Evolutionary conservation across 2,329 filamentous ascomycete genomes (phyloP), one percentile per base, ranked within the genome.

Genomic region (Xylaria sp.): DNA sequence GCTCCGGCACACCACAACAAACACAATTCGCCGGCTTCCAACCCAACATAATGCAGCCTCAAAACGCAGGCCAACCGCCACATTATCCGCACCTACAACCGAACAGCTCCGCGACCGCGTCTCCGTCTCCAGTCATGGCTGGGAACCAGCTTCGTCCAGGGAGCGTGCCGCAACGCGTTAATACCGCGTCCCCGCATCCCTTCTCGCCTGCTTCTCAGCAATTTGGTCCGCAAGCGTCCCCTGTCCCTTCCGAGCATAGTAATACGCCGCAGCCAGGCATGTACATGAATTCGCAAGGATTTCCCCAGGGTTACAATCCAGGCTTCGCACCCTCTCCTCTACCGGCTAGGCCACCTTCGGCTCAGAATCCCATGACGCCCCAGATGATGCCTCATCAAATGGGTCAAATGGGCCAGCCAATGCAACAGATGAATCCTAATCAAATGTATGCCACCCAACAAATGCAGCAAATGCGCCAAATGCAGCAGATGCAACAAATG

Each of bases 1-100:
- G 93, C 75, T 93, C 93, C 68, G 92, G 96, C 72, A 97, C 93
- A 35, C 93, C 93, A 39, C 90, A 91, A 69, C 90, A 93, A 71
- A 83, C 86, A 63, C 82, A 83, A 55, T 92, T 87, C 68, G 80
- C 87, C 34, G 85, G 85, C 65, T 93, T 88, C 73, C 89, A 87
- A 71, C 82, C 80, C 61, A 83, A 83, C 69, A 77, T 79, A 63
- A 86, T 87, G 73, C 80, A 80, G 53, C 83, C 81, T 69, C 84
- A 83, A 71, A 83, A 83, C 65, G 82, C 85, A 55, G 77, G 79
- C 48, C 87, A 88, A 70, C 85, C 86, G 16, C 85, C 82, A 61
- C 85, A 85, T 58, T 96, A 93, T 72, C 86, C 91, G 63, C 92
- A 96, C 76, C 82, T 96, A 58, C 89, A 91, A 70, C 85, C 89